Evolutionary conservation across 345 rosid genomes (phyloP).

Genomic region (Populus simonii): DNA sequence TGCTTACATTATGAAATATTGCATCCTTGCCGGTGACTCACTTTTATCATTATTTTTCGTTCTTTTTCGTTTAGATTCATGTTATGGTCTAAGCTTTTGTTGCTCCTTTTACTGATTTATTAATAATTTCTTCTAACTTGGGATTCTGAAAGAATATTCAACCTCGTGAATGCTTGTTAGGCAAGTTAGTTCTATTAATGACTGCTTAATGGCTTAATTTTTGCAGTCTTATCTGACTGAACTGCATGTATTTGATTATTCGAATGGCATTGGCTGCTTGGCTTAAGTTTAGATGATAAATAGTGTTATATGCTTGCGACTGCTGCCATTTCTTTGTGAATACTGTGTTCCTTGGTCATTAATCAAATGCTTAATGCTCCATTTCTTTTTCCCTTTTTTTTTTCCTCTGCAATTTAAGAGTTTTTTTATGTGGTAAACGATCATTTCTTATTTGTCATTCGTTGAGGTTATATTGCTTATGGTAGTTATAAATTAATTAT

Average conservation of each 20-base stretch:
- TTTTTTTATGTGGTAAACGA: too few species aligned
- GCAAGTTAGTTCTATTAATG: conserved; percentile 15
- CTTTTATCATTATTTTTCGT: background rate
- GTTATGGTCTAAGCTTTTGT: background rate
- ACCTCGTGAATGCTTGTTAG: conserved; percentile 10
- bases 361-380: background rate
- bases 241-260: background rate
- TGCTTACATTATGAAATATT: background rate
- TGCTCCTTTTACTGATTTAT: background rate
- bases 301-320: background rate
- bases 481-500: background rate
- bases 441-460: background rate
- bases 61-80: background rate
- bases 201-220: background rate
- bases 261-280: background rate
- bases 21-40: background rate
- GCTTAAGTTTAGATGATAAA: background rate
- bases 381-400: background rate
- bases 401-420: too few species aligned
- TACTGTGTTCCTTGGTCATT: background rate
- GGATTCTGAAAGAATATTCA: background rate
- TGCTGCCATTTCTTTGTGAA: background rate
- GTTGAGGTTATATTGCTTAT: background rate
- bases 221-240: background rate
- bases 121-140: background rate